Percentiles rank a stretch among this genome's conserved stretches.
Conservation (phyloP, 805 yeast genomes). For the Tetrapisispora arboricola region DNA sequence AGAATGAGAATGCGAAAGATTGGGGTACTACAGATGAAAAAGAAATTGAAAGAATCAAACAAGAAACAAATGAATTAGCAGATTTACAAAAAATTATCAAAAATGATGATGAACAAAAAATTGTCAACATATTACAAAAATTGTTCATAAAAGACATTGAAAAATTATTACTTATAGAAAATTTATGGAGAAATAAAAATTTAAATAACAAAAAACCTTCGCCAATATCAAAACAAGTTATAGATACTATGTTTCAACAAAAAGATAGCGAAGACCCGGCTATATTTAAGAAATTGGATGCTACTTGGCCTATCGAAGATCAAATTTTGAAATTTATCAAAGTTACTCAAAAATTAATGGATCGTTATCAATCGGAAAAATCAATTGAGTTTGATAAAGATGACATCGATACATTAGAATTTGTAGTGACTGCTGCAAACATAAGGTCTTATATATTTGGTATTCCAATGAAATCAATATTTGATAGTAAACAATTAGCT, state of each 20-base stretch:
- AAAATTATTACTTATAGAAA: constrained; percentile 56
- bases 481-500: constrained; percentile 88
- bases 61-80: constrained; percentile 57
- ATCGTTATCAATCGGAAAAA: constrained; percentile 34
- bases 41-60: constrained; percentile 53
- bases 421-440: constrained; percentile 80
- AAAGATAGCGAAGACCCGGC: constrained; percentile 5
- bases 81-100: constrained; percentile 36
- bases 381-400: constrained; percentile 78
- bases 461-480: constrained; percentile 63
- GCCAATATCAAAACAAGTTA: constrained; percentile 37
- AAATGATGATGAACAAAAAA: constrained; percentile 24
- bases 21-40: constrained; percentile 55
- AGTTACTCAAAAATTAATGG: constrained; percentile 40
- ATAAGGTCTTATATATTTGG: constrained; percentile 60
- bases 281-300: constrained; percentile 22
- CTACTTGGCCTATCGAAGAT: constrained; percentile 52
- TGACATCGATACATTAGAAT: constrained; percentile 81
- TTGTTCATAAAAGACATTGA: constrained; percentile 69
- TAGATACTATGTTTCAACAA: constrained; percentile 3
- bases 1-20: constrained; percentile 31
- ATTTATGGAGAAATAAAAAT: constrained; percentile 63
- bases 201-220: constrained; percentile 39
- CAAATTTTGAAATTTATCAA: constrained; percentile 49
- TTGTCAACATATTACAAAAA: constrained; percentile 42